Conservation (phyloP, 352 stramenopile species). For the Globisporangium mamillatum region DNA sequence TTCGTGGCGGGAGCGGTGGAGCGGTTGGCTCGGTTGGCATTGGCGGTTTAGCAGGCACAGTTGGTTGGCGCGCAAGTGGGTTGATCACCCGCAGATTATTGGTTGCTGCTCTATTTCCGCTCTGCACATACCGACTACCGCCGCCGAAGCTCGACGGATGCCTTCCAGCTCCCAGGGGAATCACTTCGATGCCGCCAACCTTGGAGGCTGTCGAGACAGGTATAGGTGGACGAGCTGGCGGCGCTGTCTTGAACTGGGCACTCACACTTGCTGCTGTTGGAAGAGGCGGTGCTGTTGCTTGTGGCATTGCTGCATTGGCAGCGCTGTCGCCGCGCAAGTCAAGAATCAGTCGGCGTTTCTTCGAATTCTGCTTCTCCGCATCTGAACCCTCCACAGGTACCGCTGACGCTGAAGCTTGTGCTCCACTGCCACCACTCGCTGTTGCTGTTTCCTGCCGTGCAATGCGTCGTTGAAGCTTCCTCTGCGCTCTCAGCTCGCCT, state of each 20-base stretch:
- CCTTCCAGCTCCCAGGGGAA: slow-evolving; percentile 40
- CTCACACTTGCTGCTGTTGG: background rate
- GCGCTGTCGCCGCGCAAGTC: background rate
- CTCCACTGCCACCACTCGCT: background rate
- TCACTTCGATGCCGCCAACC: slow-evolving; percentile 38
- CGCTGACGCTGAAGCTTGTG: background rate
- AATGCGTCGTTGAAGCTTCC: slow-evolving; percentile 16
- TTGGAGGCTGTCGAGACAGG: slow-evolving; percentile 1
- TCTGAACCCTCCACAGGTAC: background rate
- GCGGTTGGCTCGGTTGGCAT: background rate
- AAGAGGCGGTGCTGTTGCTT: background rate
- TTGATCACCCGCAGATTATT: slow-evolving; percentile 20
- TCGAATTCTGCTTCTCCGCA: slow-evolving; percentile 7
- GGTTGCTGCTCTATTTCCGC: slow-evolving; percentile 39
- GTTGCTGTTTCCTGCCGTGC: background rate
- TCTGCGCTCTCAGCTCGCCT: background rate
- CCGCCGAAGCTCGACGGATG: slow-evolving; percentile 21
- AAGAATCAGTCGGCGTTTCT: slow-evolving; percentile 23
- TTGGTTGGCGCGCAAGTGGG: slow-evolving; percentile 19
- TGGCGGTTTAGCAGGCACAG: background rate
- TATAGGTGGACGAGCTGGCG: background rate
- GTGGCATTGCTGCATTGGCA: background rate
- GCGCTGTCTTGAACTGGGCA: background rate
- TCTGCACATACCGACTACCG: slow-evolving; percentile 68
- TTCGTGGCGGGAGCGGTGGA: background rate